phyloP scores from a whole-genome alignment of 73 alveolate genomes.

The Effrenium voratum region DNA sequence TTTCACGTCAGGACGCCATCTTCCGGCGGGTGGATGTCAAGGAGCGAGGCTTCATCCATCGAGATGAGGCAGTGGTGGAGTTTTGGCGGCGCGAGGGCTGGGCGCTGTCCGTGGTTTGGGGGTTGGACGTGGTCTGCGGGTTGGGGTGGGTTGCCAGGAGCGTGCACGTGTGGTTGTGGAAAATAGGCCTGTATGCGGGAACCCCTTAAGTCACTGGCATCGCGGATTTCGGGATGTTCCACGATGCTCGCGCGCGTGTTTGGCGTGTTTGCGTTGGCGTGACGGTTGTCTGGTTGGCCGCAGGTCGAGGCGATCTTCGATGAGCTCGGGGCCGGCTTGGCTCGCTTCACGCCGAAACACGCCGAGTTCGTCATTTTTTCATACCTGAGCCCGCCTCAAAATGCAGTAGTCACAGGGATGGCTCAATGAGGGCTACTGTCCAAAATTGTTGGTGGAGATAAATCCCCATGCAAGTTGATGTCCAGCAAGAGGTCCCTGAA shows the following conservation, averaged over 20 bases:
- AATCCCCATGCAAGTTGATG: too few species aligned
- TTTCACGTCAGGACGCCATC: constrained; percentile 9
- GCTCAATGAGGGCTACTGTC: too few species aligned
- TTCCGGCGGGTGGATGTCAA: constrained; percentile 4
- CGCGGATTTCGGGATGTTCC: neutral
- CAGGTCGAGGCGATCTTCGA: constrained; percentile 47
- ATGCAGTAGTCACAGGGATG: too few species aligned
- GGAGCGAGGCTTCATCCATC: constrained; percentile 8
- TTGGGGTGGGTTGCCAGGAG: neutral
- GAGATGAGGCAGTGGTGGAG: constrained; percentile 45
- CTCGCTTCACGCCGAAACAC: too few species aligned
- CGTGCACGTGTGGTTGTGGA: neutral
- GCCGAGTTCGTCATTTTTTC: too few species aligned
- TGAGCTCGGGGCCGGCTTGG: constrained; percentile 46
- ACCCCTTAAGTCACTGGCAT: neutral
- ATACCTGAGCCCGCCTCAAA: too few species aligned
- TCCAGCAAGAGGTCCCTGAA: too few species aligned
- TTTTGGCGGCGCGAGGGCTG: too few species aligned
- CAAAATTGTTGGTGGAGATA: too few species aligned
- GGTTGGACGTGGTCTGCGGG: neutral
- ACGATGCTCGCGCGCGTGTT: neutral
- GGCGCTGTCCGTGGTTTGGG: too few species aligned
- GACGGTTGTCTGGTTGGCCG: neutral
- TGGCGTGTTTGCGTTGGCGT: neutral
- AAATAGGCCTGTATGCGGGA: neutral